Evolutionary conservation across 108 stramenopile species (phyloP).

Genomic region (Fragilaria crotonensis): DNA sequence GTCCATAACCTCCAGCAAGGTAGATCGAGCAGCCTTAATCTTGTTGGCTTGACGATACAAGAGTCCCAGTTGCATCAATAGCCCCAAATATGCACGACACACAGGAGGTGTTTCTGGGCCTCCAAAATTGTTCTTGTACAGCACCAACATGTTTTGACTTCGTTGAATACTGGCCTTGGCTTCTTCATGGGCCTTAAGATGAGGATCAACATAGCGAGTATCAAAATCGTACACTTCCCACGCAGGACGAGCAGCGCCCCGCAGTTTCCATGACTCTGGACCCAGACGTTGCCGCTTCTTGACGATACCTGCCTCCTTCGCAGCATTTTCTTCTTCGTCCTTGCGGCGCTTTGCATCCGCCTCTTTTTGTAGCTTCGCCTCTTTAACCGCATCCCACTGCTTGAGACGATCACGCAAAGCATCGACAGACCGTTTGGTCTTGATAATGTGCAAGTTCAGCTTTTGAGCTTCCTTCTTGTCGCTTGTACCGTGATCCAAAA

Average conservation of each 20-base stretch:
- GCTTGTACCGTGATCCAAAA: constrained; percentile 29
- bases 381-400: constrained; percentile 69
- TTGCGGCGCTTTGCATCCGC: constrained; percentile 5
- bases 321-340: constrained; percentile 26
- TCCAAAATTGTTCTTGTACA: constrained; percentile 59
- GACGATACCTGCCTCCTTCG: constrained; percentile 13
- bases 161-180: constrained; percentile 48
- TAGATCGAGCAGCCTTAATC: constrained; percentile 51
- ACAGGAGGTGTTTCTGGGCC: constrained; percentile 34
- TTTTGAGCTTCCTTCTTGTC: constrained; percentile 35
- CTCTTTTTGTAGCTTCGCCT: constrained; percentile 15
- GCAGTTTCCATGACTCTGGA: constrained; percentile 82
- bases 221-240: constrained; percentile 87
- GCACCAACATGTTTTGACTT: constrained; percentile 43
- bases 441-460: constrained; percentile 62
- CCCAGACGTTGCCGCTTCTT: constrained; percentile 55
- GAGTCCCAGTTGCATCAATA: constrained; percentile 73
- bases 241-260: constrained; percentile 84
- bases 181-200: constrained; percentile 65
- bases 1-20: constrained; percentile 65
- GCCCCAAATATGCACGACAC: constrained; percentile 57
- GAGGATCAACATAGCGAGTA: constrained; percentile 77
- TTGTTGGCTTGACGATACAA: constrained; percentile 54
- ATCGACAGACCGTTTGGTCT: constrained; percentile 47
- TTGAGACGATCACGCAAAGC: constrained; percentile 40